phyloP scores from a whole-genome alignment of 148 eudicot genomes.

The Amaranthus hypochondriacus region DNA sequence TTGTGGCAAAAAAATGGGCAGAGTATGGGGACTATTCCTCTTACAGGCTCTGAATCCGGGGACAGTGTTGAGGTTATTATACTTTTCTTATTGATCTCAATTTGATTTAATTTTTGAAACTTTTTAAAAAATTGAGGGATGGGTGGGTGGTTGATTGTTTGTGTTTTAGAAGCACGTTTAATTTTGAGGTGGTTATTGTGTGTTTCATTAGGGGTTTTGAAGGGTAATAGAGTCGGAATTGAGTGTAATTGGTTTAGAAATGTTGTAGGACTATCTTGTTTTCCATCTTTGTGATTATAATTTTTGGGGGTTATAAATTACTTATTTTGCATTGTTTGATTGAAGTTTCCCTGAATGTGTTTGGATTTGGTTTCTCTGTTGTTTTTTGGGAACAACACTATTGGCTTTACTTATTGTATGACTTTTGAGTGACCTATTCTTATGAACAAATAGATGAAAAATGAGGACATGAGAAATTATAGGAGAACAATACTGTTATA shows the following conservation, averaged over 20 bases:
- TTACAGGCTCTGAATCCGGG: constrained; percentile 46
- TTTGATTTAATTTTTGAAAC: background rate
- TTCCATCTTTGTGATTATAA: background rate
- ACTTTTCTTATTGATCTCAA: background rate
- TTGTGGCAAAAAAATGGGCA: constrained; percentile 83
- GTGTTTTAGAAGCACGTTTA: background rate
- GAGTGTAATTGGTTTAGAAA: background rate
- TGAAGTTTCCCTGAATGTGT: background rate
- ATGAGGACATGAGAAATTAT: background rate
- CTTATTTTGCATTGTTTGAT: background rate
- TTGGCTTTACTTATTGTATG: background rate
- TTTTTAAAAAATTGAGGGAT: background rate
- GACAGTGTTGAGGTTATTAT: constrained; percentile 65
- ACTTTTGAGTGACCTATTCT: background rate
- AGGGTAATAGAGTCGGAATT: background rate
- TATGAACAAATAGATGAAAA: background rate
- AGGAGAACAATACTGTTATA: background rate
- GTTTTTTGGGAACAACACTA: background rate
- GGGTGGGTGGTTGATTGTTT: no score
- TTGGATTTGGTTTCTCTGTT: background rate
- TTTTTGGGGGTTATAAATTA: background rate
- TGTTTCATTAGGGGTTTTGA: background rate
- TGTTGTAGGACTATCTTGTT: no score
- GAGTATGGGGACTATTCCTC: constrained; percentile 70
- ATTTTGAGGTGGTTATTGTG: background rate